A percentile compares a stretch with the other conserved stretches of the same genome.
Conservation (phyloP, 345 rosid genomes). For the Populus nigra region DNA sequence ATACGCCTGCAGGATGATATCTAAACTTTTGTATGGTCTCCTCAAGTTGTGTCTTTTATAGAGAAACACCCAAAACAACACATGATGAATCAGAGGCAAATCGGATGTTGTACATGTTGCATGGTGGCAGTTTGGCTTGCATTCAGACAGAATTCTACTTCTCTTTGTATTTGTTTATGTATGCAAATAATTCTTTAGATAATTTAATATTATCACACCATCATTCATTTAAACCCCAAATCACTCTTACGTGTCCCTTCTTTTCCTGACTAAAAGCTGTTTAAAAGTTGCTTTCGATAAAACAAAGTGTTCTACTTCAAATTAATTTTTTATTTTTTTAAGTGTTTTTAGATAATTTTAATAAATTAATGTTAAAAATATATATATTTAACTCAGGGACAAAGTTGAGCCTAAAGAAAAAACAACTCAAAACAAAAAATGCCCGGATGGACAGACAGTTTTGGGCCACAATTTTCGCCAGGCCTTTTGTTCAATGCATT, state of each 20-base stretch:
- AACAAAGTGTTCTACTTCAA: too few species aligned
- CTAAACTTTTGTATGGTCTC: background rate
- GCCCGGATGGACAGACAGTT: background rate
- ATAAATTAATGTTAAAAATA: too few species aligned
- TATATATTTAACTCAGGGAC: too few species aligned
- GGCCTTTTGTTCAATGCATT: background rate
- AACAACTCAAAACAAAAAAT: too few species aligned
- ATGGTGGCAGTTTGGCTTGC: background rate
- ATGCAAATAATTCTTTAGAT: background rate
- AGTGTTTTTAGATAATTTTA: too few species aligned
- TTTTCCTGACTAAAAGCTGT: background rate
- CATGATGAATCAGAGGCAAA: background rate
- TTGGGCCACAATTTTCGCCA: background rate
- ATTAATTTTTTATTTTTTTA: too few species aligned
- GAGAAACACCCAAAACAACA: background rate
- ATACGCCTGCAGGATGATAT: background rate
- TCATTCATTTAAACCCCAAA: background rate
- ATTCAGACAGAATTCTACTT: background rate
- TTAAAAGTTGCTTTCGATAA: too few species aligned
- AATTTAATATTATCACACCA: background rate
- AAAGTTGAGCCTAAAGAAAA: too few species aligned
- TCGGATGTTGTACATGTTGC: constrained; percentile 3
- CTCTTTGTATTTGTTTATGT: background rate
- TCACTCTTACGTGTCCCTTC: background rate
- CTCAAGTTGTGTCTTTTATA: background rate